Conservation (phyloP, 164 flowering plant genomes). For the Paratinospora sagittata region DNA sequence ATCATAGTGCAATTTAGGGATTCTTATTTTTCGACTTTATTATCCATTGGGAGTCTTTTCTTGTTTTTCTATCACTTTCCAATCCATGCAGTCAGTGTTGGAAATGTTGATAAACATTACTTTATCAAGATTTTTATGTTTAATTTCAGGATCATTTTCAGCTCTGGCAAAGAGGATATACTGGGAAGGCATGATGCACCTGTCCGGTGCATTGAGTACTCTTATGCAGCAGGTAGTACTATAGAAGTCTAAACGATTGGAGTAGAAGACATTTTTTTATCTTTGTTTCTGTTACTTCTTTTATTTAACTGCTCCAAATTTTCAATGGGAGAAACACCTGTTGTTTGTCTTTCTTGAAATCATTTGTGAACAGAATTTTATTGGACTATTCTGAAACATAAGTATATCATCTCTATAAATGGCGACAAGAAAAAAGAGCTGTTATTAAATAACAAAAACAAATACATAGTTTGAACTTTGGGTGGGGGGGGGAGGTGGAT, state of each 20-base stretch:
- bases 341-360: neutral
- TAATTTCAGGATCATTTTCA: slow-evolving; percentile 69
- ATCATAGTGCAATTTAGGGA: neutral
- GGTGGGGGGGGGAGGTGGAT: no score
- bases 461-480: no score
- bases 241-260: neutral
- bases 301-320: neutral
- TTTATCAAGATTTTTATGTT: slow-evolving; percentile 8
- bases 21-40: neutral
- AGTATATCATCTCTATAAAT: neutral
- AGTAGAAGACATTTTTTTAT: neutral
- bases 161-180: slow-evolving; percentile 72
- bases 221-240: slow-evolving; percentile 77
- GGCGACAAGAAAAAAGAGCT: neutral
- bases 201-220: slow-evolving; percentile 92
- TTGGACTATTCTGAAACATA: neutral
- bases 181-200: slow-evolving; percentile 93
- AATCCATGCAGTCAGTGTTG: neutral
- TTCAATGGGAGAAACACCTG: neutral
- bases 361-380: neutral
- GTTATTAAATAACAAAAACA: no score
- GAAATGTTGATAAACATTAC: neutral
- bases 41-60: neutral
- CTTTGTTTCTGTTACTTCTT: neutral
- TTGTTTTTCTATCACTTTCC: neutral